These are phyloP conservation scores for Lyophyllum decastes DNA, from an alignment of 768 basidiomycete genomes.

Conservation along the genomic window DNA sequence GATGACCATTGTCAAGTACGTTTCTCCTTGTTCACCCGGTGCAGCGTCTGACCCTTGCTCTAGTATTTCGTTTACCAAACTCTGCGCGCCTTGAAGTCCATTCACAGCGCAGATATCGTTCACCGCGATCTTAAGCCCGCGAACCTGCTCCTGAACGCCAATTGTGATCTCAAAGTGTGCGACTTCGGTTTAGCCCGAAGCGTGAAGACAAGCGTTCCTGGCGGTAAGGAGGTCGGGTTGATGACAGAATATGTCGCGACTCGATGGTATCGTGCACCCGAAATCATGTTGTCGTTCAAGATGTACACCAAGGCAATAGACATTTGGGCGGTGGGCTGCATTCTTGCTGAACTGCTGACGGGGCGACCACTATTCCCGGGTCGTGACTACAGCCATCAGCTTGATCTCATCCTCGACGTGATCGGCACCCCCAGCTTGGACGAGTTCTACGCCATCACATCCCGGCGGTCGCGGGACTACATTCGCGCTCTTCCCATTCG, in stretches of 20 bases:
- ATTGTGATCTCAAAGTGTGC: slow-evolving; percentile 93
- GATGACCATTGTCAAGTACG: slow-evolving; percentile 86
- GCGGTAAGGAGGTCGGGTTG: slow-evolving; percentile 81
- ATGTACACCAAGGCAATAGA: slow-evolving; percentile 98
- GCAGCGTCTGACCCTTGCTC: slow-evolving; percentile 22
- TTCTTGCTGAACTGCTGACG: slow-evolving; percentile 92
- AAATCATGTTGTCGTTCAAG: slow-evolving; percentile 99
- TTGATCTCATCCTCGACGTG: slow-evolving; percentile 93
- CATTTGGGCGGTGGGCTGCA: slow-evolving; percentile 86
- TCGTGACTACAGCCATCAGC: slow-evolving; percentile 94
- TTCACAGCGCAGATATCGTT: slow-evolving; percentile 95
- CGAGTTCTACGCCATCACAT: slow-evolving; percentile 97
- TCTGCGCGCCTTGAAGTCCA: slow-evolving; percentile 90
- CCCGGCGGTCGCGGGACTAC: slow-evolving; percentile 90
- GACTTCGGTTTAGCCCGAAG: slow-evolving; percentile 94
- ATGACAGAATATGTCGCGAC: slow-evolving; percentile 99
- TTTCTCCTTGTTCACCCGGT: background rate
- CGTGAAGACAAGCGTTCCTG: slow-evolving; percentile 81
- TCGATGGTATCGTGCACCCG: slow-evolving; percentile 97
- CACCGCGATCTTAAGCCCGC: slow-evolving; percentile 97
- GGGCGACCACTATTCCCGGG: slow-evolving; percentile 97
- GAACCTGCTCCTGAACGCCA: slow-evolving; percentile 93
- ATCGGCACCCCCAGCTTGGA: slow-evolving; percentile 96
- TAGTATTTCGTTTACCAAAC: slow-evolving; percentile 93
- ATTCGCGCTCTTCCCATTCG: slow-evolving; percentile 94